Evolutionary conservation across 306 rosid genomes (phyloP), one percentile per base, ranked within the genome.

Genomic region (Citrullus mucosospermus): DNA sequence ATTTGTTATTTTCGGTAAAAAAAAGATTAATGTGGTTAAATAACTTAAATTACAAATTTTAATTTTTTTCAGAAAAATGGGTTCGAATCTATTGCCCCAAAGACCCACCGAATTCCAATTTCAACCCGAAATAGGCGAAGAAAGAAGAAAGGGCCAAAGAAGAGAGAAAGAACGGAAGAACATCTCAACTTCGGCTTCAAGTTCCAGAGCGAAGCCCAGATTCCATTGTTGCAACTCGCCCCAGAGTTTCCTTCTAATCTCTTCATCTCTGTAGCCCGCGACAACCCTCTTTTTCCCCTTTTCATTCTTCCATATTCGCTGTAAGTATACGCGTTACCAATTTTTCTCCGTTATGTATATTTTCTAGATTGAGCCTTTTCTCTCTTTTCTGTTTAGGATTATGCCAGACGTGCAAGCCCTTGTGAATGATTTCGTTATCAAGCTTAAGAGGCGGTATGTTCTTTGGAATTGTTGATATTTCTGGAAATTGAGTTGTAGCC

Each of bases 371-470:
- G 58, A 20, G 57, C 43, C 6, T 73, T 28, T 73, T 32, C 39
- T 6, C 5, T 53, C 36, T 22, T 30, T 6, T 32, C 78, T 18
- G 9, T 73, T 74, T 22, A 74, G 78, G 78, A 85, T 70, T 75
- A 95, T 95, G 98, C 98, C 98, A 14, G 98, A 94, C 81, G 92
- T 92, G 81, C 92, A 95, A 44, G 63, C 79, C 56, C 90, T 86
- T 76, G 98, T 88, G 79, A 91, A 86, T 81, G 96, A 88, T 80
- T 92, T 95, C 85, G 81, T 87, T 77, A 81, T 86, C 41, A 88
- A 89, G 85, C 98, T 95, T 39, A 91, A 82, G 51, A 95, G 87
- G 70, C 95, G 97, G 98, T 92, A 56, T 78, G 82, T 75, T 46
- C 28, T 85, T 71, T 50, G n/a, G 16, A 28, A 57, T 57, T 57